Evolutionary conservation across 1,139 yeast genomes (phyloP).

Genomic region (Blastobotrys serpentis): DNA sequence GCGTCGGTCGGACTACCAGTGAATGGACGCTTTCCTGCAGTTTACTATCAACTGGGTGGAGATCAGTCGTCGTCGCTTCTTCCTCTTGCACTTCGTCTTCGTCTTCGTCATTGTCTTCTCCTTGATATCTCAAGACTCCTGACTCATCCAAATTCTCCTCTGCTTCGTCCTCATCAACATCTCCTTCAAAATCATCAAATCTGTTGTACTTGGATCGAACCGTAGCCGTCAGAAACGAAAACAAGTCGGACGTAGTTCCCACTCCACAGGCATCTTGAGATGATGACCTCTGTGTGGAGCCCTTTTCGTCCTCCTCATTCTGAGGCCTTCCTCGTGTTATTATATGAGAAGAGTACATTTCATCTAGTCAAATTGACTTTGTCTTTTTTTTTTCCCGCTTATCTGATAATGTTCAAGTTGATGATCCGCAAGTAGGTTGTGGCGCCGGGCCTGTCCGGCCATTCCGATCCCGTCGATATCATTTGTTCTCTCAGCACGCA

Average conservation of each 20-base stretch:
- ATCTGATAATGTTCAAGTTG: no score
- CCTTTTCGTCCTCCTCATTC: background rate
- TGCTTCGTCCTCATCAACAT: slow-evolving; percentile 29
- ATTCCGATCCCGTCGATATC: no score
- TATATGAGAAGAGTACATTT: slow-evolving; percentile 12
- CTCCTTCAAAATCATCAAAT: slow-evolving; percentile 30
- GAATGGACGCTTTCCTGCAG: slow-evolving; percentile 17
- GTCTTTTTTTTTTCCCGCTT: no score
- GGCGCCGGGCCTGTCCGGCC: no score
- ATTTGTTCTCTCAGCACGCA: no score
- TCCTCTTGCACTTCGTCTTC: background rate
- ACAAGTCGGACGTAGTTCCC: slow-evolving; percentile 16
- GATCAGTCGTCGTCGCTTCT: slow-evolving; percentile 1
- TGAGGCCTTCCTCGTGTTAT: slow-evolving; percentile 10
- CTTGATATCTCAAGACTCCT: slow-evolving; percentile 21
- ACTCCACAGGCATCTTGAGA: slow-evolving; percentile 12
- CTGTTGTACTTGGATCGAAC: slow-evolving; percentile 24
- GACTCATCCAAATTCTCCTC: slow-evolving; percentile 20
- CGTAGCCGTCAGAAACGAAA: slow-evolving; percentile 30
- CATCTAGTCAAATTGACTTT: background rate
- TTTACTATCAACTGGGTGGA: slow-evolving; percentile 10
- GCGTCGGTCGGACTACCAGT: background rate
- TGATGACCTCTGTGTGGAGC: slow-evolving; percentile 9
- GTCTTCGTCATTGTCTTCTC: slow-evolving; percentile 19
- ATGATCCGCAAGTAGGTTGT: no score